Evolutionary conservation across 805 yeast species (phyloP), one percentile per base, ranked within the genome.

Genomic region (Yarrowia deformans): DNA sequence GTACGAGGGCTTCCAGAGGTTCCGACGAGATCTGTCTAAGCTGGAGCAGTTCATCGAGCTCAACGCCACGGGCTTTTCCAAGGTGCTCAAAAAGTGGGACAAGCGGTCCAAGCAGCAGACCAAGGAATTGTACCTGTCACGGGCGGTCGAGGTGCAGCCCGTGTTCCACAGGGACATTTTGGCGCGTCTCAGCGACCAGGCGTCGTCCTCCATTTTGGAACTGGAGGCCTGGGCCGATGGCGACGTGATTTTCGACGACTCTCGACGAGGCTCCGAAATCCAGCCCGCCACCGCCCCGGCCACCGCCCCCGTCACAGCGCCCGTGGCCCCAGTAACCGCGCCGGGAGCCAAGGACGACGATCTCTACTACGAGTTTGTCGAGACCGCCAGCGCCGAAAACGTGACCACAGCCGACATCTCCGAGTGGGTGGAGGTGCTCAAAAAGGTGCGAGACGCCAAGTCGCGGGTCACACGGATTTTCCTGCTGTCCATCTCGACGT

Each of bases 61-160:
- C 70, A 95, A 95, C 77, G 97, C 93, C 75, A 91, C 97, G 0
- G 99, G 99, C 14, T 95, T 95, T 79, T 88, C 96, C 29, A 95
- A 95, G 79, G 98, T 92, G 37, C 85, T 95, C 75, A 95, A 95
- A 78, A 95, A 95, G 80, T 95, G 99, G 99, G 99, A 95, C 79
- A 95, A 95, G 79, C 83, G 98, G 71, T 92, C 97, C 29, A 93
- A 94, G 75, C 91, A 97, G 2, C 97, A 91, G 73, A 93, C 97
- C 8, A 93, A 93, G 76, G 99, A 95, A 77, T 83, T 95, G 66
- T 95, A 93, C 77, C 83, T 95, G 61, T 88, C 92, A 39, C 90
- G 97, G 0, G 97, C 97, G 0, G 97, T 95, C 14, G 92, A 91
- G 71, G 97, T 95, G 7, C 99, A 95, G 78, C 98, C 99, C 0